phyloP scores from a whole-genome alignment of 345 rosid species.

The thale cress (Arabidopsis thaliana) region TAIR10.1 NC_003070.9:936501-937000 shows the following conservation, averaged over 20 bases:
- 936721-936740: constrained; percentile 88
- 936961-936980: background rate
- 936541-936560: constrained; percentile 34
- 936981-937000: background rate
- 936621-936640: background rate
- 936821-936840: background rate
- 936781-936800: background rate
- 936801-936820: background rate
- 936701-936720: constrained; percentile 70
- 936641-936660: constrained; percentile 47
- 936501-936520: constrained; percentile 39
- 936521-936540: constrained; percentile 43
- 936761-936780: constrained; percentile 26
- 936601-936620: background rate
- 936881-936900: background rate
- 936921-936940: background rate
- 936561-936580: constrained; percentile 45
- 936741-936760: constrained; percentile 62
- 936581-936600: background rate
- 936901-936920: background rate
- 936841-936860: background rate
- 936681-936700: constrained; percentile 73
- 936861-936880: background rate
- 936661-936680: constrained; percentile 74
- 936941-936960: background rate